phyloP scores from a whole-genome alignment of 108 stramenopile genomes.

The Pseudonitzschia delicatissima region DNA sequence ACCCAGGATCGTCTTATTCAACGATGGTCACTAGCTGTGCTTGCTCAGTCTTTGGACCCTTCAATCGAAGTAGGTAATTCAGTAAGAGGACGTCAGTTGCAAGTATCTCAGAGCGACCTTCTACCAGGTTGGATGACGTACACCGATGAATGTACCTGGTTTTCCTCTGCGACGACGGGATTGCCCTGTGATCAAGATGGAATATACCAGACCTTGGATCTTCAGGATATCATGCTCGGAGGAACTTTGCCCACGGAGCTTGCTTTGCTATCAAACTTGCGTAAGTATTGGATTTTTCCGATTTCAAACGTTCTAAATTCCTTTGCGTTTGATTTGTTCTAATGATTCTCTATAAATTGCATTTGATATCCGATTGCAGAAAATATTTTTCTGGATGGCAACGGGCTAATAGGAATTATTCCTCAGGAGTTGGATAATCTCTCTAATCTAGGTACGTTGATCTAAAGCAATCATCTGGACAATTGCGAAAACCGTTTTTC shows the following conservation, averaged over 20 bases:
- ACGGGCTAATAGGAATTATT: constrained; percentile 50
- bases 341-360: neutral
- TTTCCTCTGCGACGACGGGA: constrained; percentile 1
- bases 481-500: constrained; percentile 22
- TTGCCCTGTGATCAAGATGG: constrained; percentile 22
- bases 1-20: constrained; percentile 26
- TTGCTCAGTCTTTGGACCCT: constrained; percentile 1
- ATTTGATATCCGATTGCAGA: neutral
- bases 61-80: neutral
- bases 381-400: constrained; percentile 49
- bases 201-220: constrained; percentile 7
- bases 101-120: neutral
- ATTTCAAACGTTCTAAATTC: neutral
- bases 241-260: constrained; percentile 31
- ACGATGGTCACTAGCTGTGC: constrained; percentile 27
- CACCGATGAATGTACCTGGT: constrained; percentile 35
- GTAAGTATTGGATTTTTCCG: constrained; percentile 15
- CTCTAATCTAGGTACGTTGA: constrained; percentile 26
- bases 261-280: constrained; percentile 16
- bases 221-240: constrained; percentile 6
- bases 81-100: neutral
- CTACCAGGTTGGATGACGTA: constrained; percentile 25
- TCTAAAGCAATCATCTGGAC: neutral
- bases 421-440: constrained; percentile 33
- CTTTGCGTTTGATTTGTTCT: neutral